A percentile compares a stretch with the other conserved stretches of the same genome.
These are phyloP conservation scores for Apophysomyces ossiformis DNA, from an alignment of 371 early-diverging fungal species.

Conservation along the genomic window DNA sequence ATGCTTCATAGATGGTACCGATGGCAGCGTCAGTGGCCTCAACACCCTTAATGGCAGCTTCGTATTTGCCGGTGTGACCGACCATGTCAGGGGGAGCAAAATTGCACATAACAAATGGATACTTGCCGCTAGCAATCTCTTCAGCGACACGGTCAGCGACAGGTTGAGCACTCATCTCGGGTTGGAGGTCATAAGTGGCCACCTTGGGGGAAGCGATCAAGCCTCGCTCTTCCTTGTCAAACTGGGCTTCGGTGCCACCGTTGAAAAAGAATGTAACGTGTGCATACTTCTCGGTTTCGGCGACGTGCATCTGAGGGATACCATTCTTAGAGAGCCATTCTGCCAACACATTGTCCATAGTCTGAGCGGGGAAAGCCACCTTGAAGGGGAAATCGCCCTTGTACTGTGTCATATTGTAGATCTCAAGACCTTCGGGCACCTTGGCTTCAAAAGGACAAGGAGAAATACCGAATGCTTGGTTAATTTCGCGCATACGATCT, in stretches of 20 bases:
- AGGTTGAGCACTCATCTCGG: constrained; percentile 92
- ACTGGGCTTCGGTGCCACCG: constrained; percentile 96
- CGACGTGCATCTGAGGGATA: constrained; percentile 94
- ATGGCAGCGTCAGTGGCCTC: constrained; percentile 95
- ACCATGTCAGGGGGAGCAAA: constrained; percentile 99
- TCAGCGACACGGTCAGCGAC: constrained; percentile 94
- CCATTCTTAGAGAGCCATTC: constrained; percentile 92
- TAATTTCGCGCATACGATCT: constrained; percentile 99
- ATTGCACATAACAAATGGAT: constrained; percentile 98
- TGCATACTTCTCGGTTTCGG: constrained; percentile 99
- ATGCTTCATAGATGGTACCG: constrained; percentile 92
- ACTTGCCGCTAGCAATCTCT: constrained; percentile 75
- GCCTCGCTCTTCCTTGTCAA: constrained; percentile 86
- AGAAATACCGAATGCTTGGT: constrained; percentile 84
- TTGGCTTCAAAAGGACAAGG: constrained; percentile 88
- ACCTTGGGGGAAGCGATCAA: constrained; percentile 95
- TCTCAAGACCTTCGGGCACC: constrained; percentile 80
- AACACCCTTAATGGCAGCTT: constrained; percentile 93
- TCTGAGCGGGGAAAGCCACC: constrained; percentile 93
- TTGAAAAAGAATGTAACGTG: constrained; percentile 99
- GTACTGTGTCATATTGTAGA: constrained; percentile 98
- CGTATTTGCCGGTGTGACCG: constrained; percentile 99
- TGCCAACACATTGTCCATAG: constrained; percentile 96
- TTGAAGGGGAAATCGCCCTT: constrained; percentile 93
- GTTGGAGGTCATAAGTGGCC: constrained; percentile 96